Evolutionary conservation across 2,329 filamentous ascomycete species (phyloP).

Genomic region (Diatrype stigma): DNA sequence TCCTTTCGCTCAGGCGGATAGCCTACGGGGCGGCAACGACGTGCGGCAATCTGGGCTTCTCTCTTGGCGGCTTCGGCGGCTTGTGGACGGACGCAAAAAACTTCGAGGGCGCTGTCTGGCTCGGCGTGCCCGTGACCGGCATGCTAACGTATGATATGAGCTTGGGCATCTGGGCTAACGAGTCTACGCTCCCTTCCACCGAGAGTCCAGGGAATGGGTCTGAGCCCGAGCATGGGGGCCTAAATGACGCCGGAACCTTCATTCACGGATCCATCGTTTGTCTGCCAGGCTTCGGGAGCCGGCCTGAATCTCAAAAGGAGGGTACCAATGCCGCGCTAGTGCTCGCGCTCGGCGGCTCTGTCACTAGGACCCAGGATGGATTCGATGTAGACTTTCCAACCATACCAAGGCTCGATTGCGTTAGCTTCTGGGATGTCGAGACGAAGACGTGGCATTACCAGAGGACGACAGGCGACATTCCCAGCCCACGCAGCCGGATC

Average conservation of each 20-base stretch:
- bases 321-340: not conserved
- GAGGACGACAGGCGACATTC: constrained; percentile 5
- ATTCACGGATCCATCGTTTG: constrained; percentile 1
- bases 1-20: constrained; percentile 2
- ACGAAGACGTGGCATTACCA: constrained; percentile 5
- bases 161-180: constrained; percentile 4
- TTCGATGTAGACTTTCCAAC: not conserved
- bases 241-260: constrained; percentile 3
- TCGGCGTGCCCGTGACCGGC: constrained; percentile 1
- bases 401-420: not conserved
- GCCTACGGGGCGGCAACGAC: not conserved
- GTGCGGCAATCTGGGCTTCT: constrained; percentile 3
- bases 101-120: not conserved
- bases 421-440: constrained; percentile 5
- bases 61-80: constrained; percentile 1
- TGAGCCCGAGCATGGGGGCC: not conserved
- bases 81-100: constrained; percentile 1
- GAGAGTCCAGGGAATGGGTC: not conserved
- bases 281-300: constrained; percentile 3
- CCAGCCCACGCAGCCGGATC: constrained; percentile 2
- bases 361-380: not conserved
- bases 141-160: constrained; percentile 6
- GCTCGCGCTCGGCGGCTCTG: constrained; percentile 2
- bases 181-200: not conserved
- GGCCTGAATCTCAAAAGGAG: not conserved